Conservation (phyloP, 73 alveolate genomes). For the Paramecium caudatum region DNA sequence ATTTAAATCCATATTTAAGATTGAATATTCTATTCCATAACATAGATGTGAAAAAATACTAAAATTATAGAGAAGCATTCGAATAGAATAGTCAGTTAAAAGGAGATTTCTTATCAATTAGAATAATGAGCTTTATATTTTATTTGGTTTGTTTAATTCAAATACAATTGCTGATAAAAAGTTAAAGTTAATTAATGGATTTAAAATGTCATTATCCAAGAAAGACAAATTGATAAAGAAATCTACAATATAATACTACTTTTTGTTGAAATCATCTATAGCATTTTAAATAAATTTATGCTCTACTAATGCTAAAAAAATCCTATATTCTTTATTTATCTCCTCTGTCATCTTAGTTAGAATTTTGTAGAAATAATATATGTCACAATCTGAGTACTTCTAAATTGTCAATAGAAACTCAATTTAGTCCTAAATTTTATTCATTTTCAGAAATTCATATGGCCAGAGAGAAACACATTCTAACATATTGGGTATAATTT, state of each 20-base stretch:
- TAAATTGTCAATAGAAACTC: background rate
- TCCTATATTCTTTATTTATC: background rate
- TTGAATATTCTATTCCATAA: background rate
- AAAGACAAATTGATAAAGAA: conserved; percentile 6
- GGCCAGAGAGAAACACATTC: conserved; percentile 5
- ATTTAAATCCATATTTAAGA: background rate
- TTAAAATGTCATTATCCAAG: background rate
- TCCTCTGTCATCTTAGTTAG: conserved; percentile 6
- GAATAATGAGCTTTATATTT: background rate
- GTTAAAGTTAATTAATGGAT: background rate
- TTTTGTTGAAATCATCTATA: background rate
- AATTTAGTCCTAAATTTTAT: background rate
- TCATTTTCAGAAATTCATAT: background rate
- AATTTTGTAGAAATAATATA: background rate
- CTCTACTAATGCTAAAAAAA: background rate
- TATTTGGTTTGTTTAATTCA: background rate
- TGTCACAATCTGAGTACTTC: background rate
- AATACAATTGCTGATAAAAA: background rate
- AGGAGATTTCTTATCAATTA: background rate
- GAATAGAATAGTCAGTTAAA: background rate
- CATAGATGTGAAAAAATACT: background rate
- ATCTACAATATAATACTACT: background rate
- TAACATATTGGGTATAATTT: background rate
- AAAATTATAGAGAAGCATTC: background rate
- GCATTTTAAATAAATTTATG: background rate